phyloP scores from a whole-genome alignment of 208 protist genomes.

The Leishmania tropica region DNA sequence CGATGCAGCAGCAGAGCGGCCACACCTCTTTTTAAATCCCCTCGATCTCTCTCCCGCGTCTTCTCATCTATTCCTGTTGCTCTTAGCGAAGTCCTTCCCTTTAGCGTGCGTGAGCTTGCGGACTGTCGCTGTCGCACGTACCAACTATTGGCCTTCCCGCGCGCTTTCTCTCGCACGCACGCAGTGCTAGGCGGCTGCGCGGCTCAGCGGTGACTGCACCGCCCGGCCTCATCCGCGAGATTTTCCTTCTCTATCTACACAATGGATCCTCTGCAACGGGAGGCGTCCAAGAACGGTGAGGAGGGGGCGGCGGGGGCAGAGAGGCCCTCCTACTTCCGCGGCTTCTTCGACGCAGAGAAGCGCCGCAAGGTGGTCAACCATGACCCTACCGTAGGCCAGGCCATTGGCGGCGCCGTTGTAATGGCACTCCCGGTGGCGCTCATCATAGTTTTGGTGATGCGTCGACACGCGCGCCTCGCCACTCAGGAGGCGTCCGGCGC shows the following conservation, averaged over 20 bases:
- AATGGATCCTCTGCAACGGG: slow-evolving; percentile 27
- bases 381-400: slow-evolving; percentile 60
- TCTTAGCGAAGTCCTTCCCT: neutral
- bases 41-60: neutral
- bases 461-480: slow-evolving; percentile 35
- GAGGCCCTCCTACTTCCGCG: slow-evolving; percentile 67
- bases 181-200: neutral
- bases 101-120: neutral
- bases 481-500: slow-evolving; percentile 28
- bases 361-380: slow-evolving; percentile 72
- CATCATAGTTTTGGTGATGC: slow-evolving; percentile 61
- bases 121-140: neutral
- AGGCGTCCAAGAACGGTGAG: slow-evolving; percentile 1
- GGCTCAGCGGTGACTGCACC: neutral
- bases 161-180: neutral
- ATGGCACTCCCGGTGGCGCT: slow-evolving; percentile 66
- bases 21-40: neutral
- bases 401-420: slow-evolving; percentile 54
- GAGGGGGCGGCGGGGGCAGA: slow-evolving; percentile 7
- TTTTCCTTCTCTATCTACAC: neutral
- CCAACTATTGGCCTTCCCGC: neutral
- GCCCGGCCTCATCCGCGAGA: neutral
- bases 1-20: neutral
- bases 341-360: slow-evolving; percentile 86
- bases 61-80: neutral